These are phyloP conservation scores for Cytidiella melzeri DNA, from an alignment of 768 basidiomycete species.

Conservation along the genomic window DNA sequence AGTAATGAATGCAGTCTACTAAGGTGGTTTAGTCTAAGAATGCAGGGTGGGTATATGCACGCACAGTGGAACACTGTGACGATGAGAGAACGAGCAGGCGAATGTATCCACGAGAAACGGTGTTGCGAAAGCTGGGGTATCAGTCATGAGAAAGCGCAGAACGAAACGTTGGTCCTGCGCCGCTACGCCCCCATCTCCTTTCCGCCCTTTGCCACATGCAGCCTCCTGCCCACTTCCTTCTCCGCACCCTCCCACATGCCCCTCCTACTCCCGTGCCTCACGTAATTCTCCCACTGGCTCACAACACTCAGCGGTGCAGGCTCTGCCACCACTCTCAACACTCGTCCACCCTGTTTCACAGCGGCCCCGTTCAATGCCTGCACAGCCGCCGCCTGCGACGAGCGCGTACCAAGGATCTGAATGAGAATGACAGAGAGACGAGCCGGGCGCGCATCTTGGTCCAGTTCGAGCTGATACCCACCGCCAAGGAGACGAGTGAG, in stretches of 20 bases:
- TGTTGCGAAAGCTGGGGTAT: too few species aligned
- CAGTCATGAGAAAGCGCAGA: too few species aligned
- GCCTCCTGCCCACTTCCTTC: conserved; percentile 12
- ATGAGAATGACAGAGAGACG: conserved; percentile 21
- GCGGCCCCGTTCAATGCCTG: conserved; percentile 17
- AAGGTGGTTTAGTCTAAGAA: too few species aligned
- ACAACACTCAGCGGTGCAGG: conserved; percentile 21
- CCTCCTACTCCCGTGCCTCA: conserved; percentile 13
- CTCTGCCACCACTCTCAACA: conserved; percentile 23
- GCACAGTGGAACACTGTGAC: too few species aligned
- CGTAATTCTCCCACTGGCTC: conserved; percentile 25
- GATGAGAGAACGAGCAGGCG: too few species aligned
- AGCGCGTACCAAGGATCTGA: conserved; percentile 19
- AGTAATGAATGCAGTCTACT: too few species aligned
- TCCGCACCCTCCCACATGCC: conserved; percentile 24
- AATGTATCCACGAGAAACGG: too few species aligned
- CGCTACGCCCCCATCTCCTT: too few species aligned
- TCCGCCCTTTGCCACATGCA: too few species aligned
- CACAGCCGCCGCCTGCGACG: conserved; percentile 12
- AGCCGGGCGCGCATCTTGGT: background rate
- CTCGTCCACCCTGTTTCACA: conserved; percentile 13
- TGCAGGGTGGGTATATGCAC: too few species aligned
- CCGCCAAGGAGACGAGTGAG: conserved; percentile 13
- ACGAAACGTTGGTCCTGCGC: too few species aligned
- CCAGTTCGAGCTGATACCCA: background rate